These are phyloP conservation scores for Aspergillus costaricaensis DNA, from an alignment of 2,329 filamentous ascomycete species.

Conservation along the genomic window DNA sequence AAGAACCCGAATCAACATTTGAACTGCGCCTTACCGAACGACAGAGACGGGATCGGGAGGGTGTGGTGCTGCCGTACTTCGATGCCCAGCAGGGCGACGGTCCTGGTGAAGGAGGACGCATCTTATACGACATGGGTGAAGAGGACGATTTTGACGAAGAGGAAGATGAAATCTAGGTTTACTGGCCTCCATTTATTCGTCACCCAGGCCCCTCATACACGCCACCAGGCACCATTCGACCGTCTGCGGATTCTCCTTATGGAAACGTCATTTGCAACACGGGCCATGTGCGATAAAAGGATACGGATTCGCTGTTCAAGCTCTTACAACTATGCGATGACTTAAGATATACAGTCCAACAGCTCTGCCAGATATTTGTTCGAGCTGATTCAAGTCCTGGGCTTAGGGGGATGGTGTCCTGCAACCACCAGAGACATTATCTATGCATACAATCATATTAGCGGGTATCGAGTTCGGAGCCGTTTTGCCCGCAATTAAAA, in stretches of 20 bases:
- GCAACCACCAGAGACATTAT: constrained; percentile 37
- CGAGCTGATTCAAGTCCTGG: background rate
- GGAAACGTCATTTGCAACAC: background rate
- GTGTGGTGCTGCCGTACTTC: constrained; percentile 91
- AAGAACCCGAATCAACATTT: constrained; percentile 74
- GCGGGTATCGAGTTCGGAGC: constrained; percentile 17
- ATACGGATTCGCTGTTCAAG: background rate
- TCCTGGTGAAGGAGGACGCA: constrained; percentile 82
- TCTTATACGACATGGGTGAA: constrained; percentile 92
- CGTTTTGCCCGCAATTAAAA: constrained; percentile 57
- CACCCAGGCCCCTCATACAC: background rate
- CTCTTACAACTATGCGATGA: background rate
- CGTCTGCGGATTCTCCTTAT: background rate
- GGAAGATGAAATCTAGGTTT: constrained; percentile 77
- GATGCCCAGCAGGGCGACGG: constrained; percentile 79
- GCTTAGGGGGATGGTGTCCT: constrained; percentile 27
- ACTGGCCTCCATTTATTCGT: background rate
- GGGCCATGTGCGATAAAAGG: background rate
- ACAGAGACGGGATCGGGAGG: constrained; percentile 81
- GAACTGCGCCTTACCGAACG: constrained; percentile 85
- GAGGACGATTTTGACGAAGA: constrained; percentile 98
- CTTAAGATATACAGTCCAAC: background rate
- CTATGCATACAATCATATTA: constrained; percentile 42
- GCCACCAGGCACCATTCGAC: background rate
- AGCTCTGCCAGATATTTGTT: background rate